Base-by-base conservation (phyloP, 2,329 filamentous ascomycete species). In the Cladophialophora immunda region DNA sequence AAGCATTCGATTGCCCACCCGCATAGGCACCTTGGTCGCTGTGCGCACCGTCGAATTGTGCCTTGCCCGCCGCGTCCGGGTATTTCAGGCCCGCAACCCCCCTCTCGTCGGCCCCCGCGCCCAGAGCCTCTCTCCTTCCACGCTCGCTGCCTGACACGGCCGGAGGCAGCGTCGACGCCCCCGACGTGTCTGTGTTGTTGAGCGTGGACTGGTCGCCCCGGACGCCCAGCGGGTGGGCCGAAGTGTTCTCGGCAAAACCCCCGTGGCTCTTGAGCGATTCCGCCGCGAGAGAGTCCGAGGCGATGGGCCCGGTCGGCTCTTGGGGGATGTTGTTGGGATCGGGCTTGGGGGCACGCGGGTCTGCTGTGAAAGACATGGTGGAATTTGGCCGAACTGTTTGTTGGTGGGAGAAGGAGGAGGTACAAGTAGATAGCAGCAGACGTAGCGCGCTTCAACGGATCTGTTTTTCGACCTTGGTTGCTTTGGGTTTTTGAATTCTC, bases 241-340 rank as follows among this genome's bases (percentile, higher is more conserved):
- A 81, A 27, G 83, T 81, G 78, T 92, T 91, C 64, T 84, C 77
- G 47, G 84, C 80, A 73, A 92, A 92, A 13, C 77, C 80, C 70
- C 90, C 91, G 65, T 84, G 84, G 25, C 81, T 72, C 55, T 82
- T 80, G 66, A 87, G 79, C 0, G 92, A 95, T 74, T 94, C 89
- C 66, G 88, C 90, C 11, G 92, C 92, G 4, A 96, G 87, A 6
- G 91, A 94, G 78, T 90, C 91, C 15, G 85, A 81, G 53, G 85
- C 80, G 1, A 94, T 84, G 29, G 82, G 73, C 60, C 92, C 92
- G 4, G 89, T 81, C 15, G 84, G 81, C 77, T 95, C 92, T 17
- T 81, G 76, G 66, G 83, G 85, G 30, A 87, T 85, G 53, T 81
- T 76, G 66, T 76, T 74, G 60, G 83, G 81, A 74, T 87, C 85